Evolutionary conservation across 371 early-diverging fungal genomes (phyloP), one percentile per base, ranked within the genome.

Genomic region (Mycotypha africana): DNA sequence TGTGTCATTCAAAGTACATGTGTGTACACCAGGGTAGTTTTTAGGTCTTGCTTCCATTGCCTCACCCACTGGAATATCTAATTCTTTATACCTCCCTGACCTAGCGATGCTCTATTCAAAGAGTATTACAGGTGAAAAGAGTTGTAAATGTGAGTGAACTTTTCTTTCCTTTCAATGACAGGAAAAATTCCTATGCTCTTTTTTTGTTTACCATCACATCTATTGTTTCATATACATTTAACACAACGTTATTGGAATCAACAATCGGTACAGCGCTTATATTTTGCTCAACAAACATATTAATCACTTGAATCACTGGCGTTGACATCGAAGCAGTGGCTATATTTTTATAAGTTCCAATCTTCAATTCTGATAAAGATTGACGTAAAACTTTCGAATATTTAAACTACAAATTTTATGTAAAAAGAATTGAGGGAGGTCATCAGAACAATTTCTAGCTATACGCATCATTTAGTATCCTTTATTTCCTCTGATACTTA

Each of bases 181-280:
- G n/a, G n/a, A n/a, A n/a, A n/a, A n/a, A n/a, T n/a, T n/a, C n/a
- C 21, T 43, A 28, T 11, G 14, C 3, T 28, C 24, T 49, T 28
- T n/a, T n/a, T n/a, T n/a, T n/a, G n/a, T n/a, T 6, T 79, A 93
- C 88, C 81, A 95, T 84, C 22, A 95, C 89, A 71, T 97, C 97
- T 15, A 90, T 88, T 24, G 92, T 88, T 59, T 93, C 95, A 64
- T 92, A 95, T 32, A 95, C 95, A 58, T 97, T 93, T 26, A 96
- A 51, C 9, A 97, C 88, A 0, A 79, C 76, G 21, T 78, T 86
- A 42, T 89, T 65, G 20, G 88, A 83, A 70, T 95, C 95, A 2
- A 96, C 80, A 48, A 97, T 88, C 1, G 96, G 96, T 2, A 97
- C 85, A 2, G 93, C 88, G 3, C 95, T 93, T 21, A 97, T 87